phyloP scores from a whole-genome alignment of 2,329 filamentous ascomycete species.

The Epichloe uncinata region DNA sequence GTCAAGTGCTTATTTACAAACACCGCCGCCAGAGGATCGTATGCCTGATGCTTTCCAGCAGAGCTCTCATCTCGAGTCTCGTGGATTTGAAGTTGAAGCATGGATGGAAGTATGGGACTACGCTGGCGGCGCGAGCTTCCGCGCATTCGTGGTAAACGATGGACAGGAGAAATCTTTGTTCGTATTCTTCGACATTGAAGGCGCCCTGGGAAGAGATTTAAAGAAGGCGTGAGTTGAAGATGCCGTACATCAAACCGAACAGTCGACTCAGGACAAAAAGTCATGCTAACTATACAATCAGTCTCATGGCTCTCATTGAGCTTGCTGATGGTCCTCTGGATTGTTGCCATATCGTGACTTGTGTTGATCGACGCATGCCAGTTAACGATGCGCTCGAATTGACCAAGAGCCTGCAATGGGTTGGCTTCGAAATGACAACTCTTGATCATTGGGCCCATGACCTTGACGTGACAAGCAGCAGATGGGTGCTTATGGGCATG shows the following conservation, averaged over 20 bases:
- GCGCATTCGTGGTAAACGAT: conserved; percentile 67
- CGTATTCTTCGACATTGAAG: conserved; percentile 66
- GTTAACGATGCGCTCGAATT: conserved; percentile 50
- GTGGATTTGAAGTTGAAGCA: conserved; percentile 33
- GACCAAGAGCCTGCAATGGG: conserved; percentile 80
- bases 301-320: conserved; percentile 82
- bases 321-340: conserved; percentile 64
- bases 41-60: conserved; percentile 23
- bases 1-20: conserved; percentile 55
- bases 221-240: conserved; percentile 63
- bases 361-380: conserved; percentile 60
- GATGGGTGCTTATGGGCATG: conserved; percentile 82
- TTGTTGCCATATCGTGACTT: conserved; percentile 67
- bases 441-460: conserved; percentile 60
- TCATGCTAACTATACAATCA: conserved; percentile 21
- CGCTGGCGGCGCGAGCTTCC: conserved; percentile 67
- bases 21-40: conserved; percentile 39
- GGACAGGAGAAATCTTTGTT: conserved; percentile 64
- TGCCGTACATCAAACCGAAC: background rate
- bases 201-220: conserved; percentile 59
- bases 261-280: background rate
- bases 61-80: conserved; percentile 13
- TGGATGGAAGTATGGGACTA: conserved; percentile 82
- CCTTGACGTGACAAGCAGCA: conserved; percentile 54
- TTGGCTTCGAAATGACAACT: conserved; percentile 74